Conservation (phyloP, 1,139 yeast species). For the Yamadazyma triangularis region DNA sequence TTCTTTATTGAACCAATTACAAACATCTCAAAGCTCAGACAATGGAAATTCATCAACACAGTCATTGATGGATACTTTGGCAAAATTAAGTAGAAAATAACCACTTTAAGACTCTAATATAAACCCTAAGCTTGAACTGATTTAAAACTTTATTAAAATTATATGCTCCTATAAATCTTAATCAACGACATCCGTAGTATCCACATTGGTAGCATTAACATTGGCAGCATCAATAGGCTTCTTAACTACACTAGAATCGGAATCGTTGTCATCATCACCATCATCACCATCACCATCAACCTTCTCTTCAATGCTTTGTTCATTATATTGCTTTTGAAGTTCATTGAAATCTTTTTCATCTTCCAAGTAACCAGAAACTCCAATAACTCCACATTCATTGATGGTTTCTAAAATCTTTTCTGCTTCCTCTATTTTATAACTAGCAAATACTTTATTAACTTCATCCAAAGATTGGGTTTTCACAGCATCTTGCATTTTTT, state of each 20-base stretch:
- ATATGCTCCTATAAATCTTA: conserved; percentile 5
- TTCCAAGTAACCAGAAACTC: conserved; percentile 72
- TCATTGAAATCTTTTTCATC: conserved; percentile 70
- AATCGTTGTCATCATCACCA: no score
- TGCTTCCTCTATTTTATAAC: conserved; percentile 74
- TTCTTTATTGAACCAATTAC: conserved; percentile 4
- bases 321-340: conserved; percentile 47
- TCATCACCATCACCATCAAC: conserved; percentile 9
- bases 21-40: neutral
- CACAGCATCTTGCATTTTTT: conserved; percentile 71
- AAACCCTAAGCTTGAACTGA: neutral
- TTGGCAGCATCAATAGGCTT: neutral
- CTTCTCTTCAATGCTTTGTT: conserved; percentile 16
- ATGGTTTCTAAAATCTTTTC: conserved; percentile 70
- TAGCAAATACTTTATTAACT: conserved; percentile 79
- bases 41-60: conserved; percentile 9
- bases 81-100: conserved; percentile 25
- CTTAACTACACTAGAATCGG: conserved; percentile 4
- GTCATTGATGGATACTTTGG: conserved; percentile 36
- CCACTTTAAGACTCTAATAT: conserved; percentile 4
- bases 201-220: neutral
- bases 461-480: conserved; percentile 66
- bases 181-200: conserved; percentile 25
- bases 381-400: conserved; percentile 79
- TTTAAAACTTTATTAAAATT: neutral